These are phyloP conservation scores for Mallotus japonicus DNA, from an alignment of 441 rosid genomes.

Conservation along the genomic window DNA sequence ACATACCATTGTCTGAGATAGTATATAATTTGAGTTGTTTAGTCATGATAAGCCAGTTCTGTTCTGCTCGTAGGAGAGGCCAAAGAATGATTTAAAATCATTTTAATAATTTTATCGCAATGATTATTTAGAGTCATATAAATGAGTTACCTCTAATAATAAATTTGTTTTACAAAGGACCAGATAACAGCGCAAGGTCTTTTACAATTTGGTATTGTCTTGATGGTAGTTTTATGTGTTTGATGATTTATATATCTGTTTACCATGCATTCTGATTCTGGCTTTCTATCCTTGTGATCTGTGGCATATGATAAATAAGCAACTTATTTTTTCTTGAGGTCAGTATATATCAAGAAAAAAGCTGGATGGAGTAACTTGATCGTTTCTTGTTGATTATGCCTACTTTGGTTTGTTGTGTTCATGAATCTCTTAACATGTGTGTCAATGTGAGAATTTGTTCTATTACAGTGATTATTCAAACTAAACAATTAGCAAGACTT, in stretches of 20 bases:
- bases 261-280: background rate
- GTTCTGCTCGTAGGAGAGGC: background rate
- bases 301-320: background rate
- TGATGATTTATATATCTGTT: background rate
- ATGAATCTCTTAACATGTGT: background rate
- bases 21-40: background rate
- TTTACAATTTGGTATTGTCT: background rate
- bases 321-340: background rate
- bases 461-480: background rate
- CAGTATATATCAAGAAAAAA: background rate
- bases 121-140: background rate
- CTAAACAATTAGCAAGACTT: background rate
- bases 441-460: background rate
- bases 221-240: background rate
- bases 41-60: conserved; percentile 4
- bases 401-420: background rate
- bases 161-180: background rate
- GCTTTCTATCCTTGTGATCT: background rate
- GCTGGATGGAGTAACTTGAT: background rate
- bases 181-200: background rate
- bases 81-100: background rate
- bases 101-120: background rate
- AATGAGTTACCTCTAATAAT: background rate
- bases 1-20: background rate
- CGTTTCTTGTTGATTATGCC: background rate